A percentile compares a stretch with the other conserved stretches of the same genome.
phyloP scores from a whole-genome alignment of 345 rosid genomes.

The Salix purpurea region DNA sequence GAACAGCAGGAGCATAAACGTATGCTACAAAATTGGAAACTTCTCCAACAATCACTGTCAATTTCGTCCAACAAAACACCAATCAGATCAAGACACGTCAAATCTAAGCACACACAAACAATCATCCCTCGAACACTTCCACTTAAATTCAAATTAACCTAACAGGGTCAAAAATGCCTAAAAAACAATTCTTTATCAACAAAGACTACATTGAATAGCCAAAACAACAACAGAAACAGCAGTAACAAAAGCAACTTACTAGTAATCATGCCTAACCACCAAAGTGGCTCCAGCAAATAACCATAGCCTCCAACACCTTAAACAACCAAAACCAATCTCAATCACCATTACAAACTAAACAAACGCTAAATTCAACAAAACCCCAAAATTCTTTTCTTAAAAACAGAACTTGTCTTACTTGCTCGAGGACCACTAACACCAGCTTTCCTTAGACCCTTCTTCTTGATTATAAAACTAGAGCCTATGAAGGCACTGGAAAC shows the following conservation, averaged over 20 bases:
- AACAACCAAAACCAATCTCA: not conserved
- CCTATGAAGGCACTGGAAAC: conserved; percentile 76
- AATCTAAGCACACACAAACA: not conserved
- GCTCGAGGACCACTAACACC: conserved; percentile 65
- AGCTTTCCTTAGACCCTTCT: conserved; percentile 67
- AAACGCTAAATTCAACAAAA: no score
- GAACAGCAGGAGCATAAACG: conserved; percentile 73
- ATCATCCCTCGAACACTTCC: not conserved
- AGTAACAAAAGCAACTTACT: conserved; percentile 42
- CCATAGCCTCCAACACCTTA: conserved; percentile 76
- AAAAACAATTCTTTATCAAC: no score
- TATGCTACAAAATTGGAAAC: conserved; percentile 65
- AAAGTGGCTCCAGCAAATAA: conserved; percentile 70
- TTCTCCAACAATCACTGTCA: conserved; percentile 73
- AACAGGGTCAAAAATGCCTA: not conserved
- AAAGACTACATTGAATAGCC: not conserved
- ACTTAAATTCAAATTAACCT: not conserved
- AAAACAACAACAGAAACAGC: not conserved
- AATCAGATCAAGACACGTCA: not conserved
- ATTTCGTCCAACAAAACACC: not conserved
- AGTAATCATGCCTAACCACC: conserved; percentile 88
- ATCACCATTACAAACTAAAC: not conserved
- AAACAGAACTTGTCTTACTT: conserved; percentile 19
- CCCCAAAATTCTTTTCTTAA: not conserved
- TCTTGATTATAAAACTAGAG: conserved; percentile 81